A percentile compares a stretch with the other conserved stretches of the same genome.
Conservation (phyloP, 345 rosid species). For the Salix suchowensis region DNA sequence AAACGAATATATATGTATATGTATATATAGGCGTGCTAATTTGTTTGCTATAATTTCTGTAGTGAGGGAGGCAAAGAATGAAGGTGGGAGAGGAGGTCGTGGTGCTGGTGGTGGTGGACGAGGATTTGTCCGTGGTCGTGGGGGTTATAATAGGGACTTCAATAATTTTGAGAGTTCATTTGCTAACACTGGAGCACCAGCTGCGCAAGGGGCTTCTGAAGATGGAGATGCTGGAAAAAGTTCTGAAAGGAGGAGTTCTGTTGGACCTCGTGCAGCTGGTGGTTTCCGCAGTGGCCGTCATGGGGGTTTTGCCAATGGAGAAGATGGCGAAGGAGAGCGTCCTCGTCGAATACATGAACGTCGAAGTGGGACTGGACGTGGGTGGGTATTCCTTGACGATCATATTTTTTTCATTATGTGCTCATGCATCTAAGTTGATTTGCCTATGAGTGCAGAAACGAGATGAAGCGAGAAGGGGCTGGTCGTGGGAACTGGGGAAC, state of each 20-base stretch:
- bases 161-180: constrained; percentile 9
- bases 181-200: not conserved
- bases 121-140: constrained; percentile 18
- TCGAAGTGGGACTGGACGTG: constrained; percentile 29
- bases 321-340: constrained; percentile 19
- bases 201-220: constrained; percentile 9
- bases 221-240: constrained; percentile 17
- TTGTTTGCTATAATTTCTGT: not conserved
- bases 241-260: constrained; percentile 21
- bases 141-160: constrained; percentile 18
- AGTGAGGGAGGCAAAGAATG: constrained; percentile 23
- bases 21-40: not conserved
- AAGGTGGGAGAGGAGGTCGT: constrained; percentile 19
- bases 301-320: constrained; percentile 14
- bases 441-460: constrained; percentile 7
- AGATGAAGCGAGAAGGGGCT: constrained; percentile 22
- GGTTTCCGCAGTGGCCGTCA: constrained; percentile 23
- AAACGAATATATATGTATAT: not conserved
- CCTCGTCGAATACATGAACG: constrained; percentile 20
- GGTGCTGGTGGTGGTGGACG: constrained; percentile 6
- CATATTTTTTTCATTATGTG: not conserved
- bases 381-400: constrained; percentile 8
- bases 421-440: not conserved
- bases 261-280: constrained; percentile 15
- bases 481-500: constrained; percentile 31